Evolutionary conservation across 2,329 filamentous ascomycete genomes (phyloP).

Genomic region (Alternaria hordeiaustralica): DNA sequence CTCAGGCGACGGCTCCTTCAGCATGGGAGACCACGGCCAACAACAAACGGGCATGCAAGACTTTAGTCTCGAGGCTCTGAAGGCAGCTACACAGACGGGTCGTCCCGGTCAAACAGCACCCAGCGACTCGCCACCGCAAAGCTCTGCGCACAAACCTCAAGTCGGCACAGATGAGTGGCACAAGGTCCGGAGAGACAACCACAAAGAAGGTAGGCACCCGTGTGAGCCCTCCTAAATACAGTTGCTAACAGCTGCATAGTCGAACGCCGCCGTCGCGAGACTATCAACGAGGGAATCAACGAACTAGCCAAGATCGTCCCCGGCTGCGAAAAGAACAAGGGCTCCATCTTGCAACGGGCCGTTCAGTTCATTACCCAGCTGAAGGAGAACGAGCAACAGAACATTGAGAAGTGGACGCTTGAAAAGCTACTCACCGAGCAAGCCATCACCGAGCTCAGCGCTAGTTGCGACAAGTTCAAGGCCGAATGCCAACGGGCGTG

Average conservation of each 20-base stretch:
- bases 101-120: conserved; percentile 51
- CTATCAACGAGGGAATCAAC: conserved; percentile 98
- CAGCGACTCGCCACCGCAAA: conserved; percentile 46
- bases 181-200: conserved; percentile 94
- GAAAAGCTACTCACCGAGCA: conserved; percentile 91
- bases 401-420: conserved; percentile 92
- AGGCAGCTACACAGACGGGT: conserved; percentile 55
- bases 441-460: conserved; percentile 84
- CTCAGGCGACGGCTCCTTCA: conserved; percentile 53
- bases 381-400: conserved; percentile 91
- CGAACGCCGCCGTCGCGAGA: conserved; percentile 93
- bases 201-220: conserved; percentile 83
- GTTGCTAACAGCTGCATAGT: conserved; percentile 61
- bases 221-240: background rate
- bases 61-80: conserved; percentile 57
- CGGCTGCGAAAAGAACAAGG: conserved; percentile 98
- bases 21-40: conserved; percentile 53
- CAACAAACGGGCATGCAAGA: conserved; percentile 46
- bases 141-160: conserved; percentile 68
- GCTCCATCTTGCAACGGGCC: conserved; percentile 90
- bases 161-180: conserved; percentile 99
- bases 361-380: conserved; percentile 94
- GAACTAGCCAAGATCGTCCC: conserved; percentile 97
- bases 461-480: conserved; percentile 87
- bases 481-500: conserved; percentile 78